Evolutionary conservation across 495 filamentous ascomycete species (phyloP), one percentile per base, ranked within the genome.

Genomic region (Tuber umbilicatum): DNA sequence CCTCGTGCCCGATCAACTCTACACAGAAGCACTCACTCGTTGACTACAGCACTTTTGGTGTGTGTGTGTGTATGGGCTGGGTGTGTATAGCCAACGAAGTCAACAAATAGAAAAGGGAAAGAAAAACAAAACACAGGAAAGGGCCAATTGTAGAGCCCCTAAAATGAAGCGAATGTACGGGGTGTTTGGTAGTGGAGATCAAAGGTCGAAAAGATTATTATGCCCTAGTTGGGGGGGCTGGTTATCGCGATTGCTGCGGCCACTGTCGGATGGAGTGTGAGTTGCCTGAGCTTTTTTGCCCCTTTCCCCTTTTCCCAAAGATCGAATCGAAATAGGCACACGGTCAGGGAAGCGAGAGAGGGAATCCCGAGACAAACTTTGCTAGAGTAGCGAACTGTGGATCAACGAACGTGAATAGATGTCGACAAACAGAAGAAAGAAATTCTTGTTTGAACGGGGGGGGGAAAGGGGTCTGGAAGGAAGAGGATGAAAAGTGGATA

Each of bases 351-450:
- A 78, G 50, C 60, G 43, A 73, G 60, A 45, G 35, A 68, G 69
- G 39, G 70, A 70, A 76, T 47, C 70, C 74, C 73, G 73, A 79
- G 75, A 77, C 79, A 77, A 71, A 71, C 72, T 21, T 75, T 74
- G 75, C 72, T 71, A 38, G 72, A 50, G 50, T 69, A 75, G 73
- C 74, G 71, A 78, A 43, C 71, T 50, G 75, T 69, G 71, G 69
- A 78, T 60, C 43, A 79, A 74, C 72, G 77, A 79, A 42, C 72
- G 84, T 80, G 82, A 76, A 84, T 83, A 76, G 78, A 81, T 81
- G 82, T 82, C 84, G 84, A 84, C 84, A 85, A 82, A 88, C 83
- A 86, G 86, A 87, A 83, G 86, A 85, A 87, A 64, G 31, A 64
- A 35, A 16, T 81, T 79, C 79, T 82, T 68, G 76, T 70, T 70